Evolutionary conservation across 1,284 basidiomycete genomes (phyloP).

Genomic region (Microbotryomycetes sp.): DNA sequence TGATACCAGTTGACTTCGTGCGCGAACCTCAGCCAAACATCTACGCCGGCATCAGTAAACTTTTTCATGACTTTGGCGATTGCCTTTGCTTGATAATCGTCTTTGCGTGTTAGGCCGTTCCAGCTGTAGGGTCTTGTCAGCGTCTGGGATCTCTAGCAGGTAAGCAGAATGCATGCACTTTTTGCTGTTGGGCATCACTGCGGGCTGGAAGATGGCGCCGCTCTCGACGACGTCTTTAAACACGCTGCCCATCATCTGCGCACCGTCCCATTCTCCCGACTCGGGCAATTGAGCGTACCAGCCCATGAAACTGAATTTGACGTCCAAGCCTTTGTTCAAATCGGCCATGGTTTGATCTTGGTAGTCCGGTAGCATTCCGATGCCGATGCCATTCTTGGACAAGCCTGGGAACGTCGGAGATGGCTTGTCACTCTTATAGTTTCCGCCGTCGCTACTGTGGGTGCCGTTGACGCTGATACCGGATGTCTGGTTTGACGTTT

Average conservation of each 20-base stretch:
- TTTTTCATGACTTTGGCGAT: background rate
- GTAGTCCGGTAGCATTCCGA: conserved; percentile 21
- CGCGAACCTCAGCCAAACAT: background rate
- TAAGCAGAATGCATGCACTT: background rate
- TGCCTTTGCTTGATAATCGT: background rate
- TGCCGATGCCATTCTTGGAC: conserved; percentile 14
- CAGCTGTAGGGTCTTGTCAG: background rate
- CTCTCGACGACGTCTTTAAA: conserved; percentile 21
- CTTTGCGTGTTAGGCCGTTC: background rate
- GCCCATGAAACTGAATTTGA: conserved; percentile 13
- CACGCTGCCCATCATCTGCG: conserved; percentile 2
- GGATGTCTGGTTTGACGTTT: background rate
- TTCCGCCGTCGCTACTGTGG: background rate
- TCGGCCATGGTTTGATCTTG: conserved; percentile 6
- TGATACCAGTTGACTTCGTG: background rate
- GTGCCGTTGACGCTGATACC: no score
- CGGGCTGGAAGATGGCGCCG: conserved; percentile 16
- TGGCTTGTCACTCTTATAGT: no score
- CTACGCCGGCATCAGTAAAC: background rate
- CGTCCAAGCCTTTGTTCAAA: conserved; percentile 7
- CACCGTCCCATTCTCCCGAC: conserved; percentile 18
- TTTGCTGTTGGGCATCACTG: background rate
- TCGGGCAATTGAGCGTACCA: conserved; percentile 18
- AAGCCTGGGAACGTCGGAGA: background rate
- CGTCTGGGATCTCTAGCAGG: no score